Evolutionary conservation across 371 early-diverging fungal genomes (phyloP).

Genomic region (Fennellomyces sp.): DNA sequence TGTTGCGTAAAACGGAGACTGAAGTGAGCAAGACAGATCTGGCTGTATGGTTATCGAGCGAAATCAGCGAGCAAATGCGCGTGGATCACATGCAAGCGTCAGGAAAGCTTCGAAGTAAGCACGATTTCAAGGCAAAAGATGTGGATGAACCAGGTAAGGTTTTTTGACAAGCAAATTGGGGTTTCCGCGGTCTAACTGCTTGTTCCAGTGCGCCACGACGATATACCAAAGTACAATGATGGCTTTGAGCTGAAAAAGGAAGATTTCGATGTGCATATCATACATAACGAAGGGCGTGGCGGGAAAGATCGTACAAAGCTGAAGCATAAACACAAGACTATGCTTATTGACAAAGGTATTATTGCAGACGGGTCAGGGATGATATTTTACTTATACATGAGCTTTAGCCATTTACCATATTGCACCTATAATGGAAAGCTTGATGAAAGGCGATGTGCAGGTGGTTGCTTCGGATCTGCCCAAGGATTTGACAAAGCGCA

Average conservation of each 20-base stretch:
- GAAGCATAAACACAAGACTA: constrained; percentile 73
- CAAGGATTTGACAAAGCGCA: constrained; percentile 55
- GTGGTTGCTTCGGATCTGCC: constrained; percentile 73
- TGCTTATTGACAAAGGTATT: constrained; percentile 70
- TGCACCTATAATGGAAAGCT: constrained; percentile 54
- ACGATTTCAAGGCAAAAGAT: constrained; percentile 59
- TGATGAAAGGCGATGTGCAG: constrained; percentile 61
- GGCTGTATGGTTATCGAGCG: constrained; percentile 62
- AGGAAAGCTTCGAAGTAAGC: constrained; percentile 52
- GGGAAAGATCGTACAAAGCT: constrained; percentile 50
- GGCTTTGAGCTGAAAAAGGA: constrained; percentile 33
- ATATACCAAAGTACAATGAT: constrained; percentile 32
- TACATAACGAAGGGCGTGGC: constrained; percentile 44
- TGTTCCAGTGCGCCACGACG: constrained; percentile 22
- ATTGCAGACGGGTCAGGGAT: too few relatives aligned
- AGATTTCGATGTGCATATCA: constrained; percentile 46
- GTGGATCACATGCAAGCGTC: constrained; percentile 52
- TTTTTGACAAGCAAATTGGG: not conserved
- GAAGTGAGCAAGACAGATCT: constrained; percentile 58
- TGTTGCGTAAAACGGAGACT: constrained; percentile 65
- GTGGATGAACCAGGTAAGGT: constrained; percentile 45
- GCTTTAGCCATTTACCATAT: constrained; percentile 63
- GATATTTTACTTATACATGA: too few relatives aligned
- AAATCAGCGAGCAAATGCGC: constrained; percentile 71
- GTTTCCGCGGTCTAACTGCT: constrained; percentile 2